phyloP scores from a whole-genome alignment of 1,284 basidiomycete genomes.

The Microbotryum silenes-acaulis region DNA sequence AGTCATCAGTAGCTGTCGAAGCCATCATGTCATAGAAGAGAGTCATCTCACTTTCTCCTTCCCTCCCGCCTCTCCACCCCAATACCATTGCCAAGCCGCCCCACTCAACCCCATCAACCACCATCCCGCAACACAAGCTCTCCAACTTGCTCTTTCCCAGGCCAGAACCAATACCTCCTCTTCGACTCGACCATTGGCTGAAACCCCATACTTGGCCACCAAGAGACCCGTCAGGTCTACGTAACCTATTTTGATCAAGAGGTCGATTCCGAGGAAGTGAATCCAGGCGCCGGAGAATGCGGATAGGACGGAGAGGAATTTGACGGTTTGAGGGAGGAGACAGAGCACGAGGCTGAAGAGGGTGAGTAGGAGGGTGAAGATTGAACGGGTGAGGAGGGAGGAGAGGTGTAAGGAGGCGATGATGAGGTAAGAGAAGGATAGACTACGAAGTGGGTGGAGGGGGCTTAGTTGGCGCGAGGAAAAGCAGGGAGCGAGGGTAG shows the following conservation, averaged over 20 bases:
- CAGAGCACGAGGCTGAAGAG: background rate
- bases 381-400: slow-evolving; percentile 1
- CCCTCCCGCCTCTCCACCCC: slow-evolving; percentile 28
- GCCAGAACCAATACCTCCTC: slow-evolving; percentile 36
- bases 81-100: slow-evolving; percentile 32
- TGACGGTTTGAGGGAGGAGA: background rate
- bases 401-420: slow-evolving; percentile 6
- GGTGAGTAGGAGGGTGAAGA: slow-evolving; percentile 4
- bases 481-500: too few species aligned
- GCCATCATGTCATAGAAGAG: slow-evolving; percentile 30
- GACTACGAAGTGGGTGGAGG: background rate
- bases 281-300: slow-evolving; percentile 9
- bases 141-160: background rate
- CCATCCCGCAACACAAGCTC: slow-evolving; percentile 25
- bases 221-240: slow-evolving; percentile 51
- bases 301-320: background rate
- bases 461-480: too few species aligned
- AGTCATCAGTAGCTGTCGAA: slow-evolving; percentile 31
- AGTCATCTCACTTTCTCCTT: slow-evolving; percentile 33
- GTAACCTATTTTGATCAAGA: slow-evolving; percentile 44
- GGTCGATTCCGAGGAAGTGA: slow-evolving; percentile 49
- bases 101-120: slow-evolving; percentile 2
- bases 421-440: slow-evolving; percentile 12
- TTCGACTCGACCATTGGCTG: slow-evolving; percentile 45
- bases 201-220: slow-evolving; percentile 57